Evolutionary conservation across 768 basidiomycete species (phyloP).

Genomic region (Gloeophyllum trabeum): DNA sequence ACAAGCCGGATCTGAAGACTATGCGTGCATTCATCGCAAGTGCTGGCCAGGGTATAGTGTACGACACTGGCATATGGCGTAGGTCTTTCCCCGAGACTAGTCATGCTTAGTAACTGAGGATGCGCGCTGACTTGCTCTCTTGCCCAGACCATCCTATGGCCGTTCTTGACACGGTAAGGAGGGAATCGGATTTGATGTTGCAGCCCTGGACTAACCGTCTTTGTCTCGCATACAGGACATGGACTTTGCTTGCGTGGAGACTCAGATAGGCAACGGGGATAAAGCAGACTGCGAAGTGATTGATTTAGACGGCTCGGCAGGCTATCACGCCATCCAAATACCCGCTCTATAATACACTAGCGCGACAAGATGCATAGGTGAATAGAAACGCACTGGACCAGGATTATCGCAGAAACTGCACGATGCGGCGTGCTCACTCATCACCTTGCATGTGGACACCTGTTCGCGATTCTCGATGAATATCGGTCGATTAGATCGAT

Average conservation of each 20-base stretch:
- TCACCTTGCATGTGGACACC: too few species aligned
- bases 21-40: constrained; percentile 77
- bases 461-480: too few species aligned
- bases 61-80: constrained; percentile 86
- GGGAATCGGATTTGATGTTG: too few species aligned
- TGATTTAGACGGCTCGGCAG: constrained; percentile 27
- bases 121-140: not conserved
- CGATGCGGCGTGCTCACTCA: too few species aligned
- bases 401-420: too few species aligned
- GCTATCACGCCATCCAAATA: constrained; percentile 22
- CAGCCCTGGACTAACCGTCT: not conserved
- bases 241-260: constrained; percentile 86
- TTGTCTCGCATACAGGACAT: constrained; percentile 33
- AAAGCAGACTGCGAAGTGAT: constrained; percentile 80
- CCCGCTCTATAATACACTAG: constrained; percentile 6
- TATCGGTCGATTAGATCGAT: too few species aligned
- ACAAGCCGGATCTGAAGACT: constrained; percentile 64
- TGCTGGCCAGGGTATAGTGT: constrained; percentile 77
- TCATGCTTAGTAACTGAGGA: not conserved
- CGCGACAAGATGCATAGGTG: too few species aligned
- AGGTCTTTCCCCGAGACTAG: constrained; percentile 23
- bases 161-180: constrained; percentile 56
- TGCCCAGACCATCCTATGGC: constrained; percentile 86
- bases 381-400: too few species aligned
- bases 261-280: constrained; percentile 79